Base-by-base conservation (phyloP, 441 rosid genomes). In the Breynia disticha region DNA sequence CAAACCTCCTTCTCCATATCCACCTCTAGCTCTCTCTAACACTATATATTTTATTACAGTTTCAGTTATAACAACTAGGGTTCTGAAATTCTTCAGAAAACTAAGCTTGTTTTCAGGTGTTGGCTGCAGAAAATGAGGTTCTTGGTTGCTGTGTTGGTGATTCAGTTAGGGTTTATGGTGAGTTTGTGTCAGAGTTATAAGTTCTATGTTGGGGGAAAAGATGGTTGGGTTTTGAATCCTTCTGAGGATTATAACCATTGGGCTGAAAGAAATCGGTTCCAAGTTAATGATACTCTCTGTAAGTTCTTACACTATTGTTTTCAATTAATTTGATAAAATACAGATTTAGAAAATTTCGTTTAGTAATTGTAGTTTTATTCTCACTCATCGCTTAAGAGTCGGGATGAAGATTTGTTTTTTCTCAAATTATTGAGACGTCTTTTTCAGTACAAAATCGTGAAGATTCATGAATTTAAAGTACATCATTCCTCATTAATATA, bases 221-320 rank as follows among this genome's bases (percentile, higher is more conserved):
- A 80, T 72, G 98, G 96, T 7, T 90, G 96, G 98, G 79, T 80
- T 54, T 55, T 66, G 11, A 60, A 66, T 5, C 93, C 96, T 48
- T 62, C 73, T 7, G 93, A 87, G 72, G 70, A 65, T 19, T 85
- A 81, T 74, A 56, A 73, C 65, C 87, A 76, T 43, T 85, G 98
- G 95, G 84, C 95, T 50, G 85, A 74, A 15, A 74, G 90, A 45
- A 76, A 70, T 59, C 69, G 96, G 65, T 90, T 87, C 61, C 90
- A 76, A 75, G 80, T 85, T 56, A 87, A 87, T 54, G 95, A 87
- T 61, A 85, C 84, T 55, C 83, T 87, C 55, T 20, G 96, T 83
- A 77, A 63, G 75, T 56, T 18, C 41, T 43, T 7, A 44, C 16
- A 0, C 15, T 47, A 17, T n/a, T 8, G 14, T 2, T 39, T 16